Evolutionary conservation across 805 yeast genomes (phyloP).

Genomic region (Saccharomycopsis synnaedendra): DNA sequence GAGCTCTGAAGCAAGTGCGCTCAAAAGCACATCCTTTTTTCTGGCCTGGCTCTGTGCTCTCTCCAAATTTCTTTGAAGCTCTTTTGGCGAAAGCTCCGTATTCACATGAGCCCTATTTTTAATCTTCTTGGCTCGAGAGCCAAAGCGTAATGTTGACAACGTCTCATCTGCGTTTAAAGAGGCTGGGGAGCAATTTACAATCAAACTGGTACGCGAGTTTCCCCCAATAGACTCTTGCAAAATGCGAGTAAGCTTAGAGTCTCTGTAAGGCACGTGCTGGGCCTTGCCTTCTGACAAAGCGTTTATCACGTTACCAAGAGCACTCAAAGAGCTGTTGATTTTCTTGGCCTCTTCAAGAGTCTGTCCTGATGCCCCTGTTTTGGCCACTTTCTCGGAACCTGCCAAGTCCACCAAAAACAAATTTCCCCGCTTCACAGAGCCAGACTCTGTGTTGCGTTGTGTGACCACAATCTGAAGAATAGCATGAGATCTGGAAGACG

Average conservation of each 20-base stretch:
- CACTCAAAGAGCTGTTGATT: slow-evolving; percentile 66
- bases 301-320: slow-evolving; percentile 73
- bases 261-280: slow-evolving; percentile 62
- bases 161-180: slow-evolving; percentile 49
- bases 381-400: slow-evolving; percentile 62
- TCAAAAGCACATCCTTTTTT: slow-evolving; percentile 27
- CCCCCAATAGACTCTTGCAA: slow-evolving; percentile 77
- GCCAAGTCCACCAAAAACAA: slow-evolving; percentile 18
- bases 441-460: slow-evolving; percentile 47
- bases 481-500: slow-evolving; percentile 72
- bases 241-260: slow-evolving; percentile 68
- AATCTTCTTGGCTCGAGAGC: slow-evolving; percentile 58
- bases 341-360: slow-evolving; percentile 75
- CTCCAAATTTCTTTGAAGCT: slow-evolving; percentile 23
- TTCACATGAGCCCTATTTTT: slow-evolving; percentile 56
- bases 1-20: slow-evolving; percentile 16
- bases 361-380: slow-evolving; percentile 68
- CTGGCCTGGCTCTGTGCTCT: slow-evolving; percentile 23
- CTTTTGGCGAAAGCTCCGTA: slow-evolving; percentile 41
- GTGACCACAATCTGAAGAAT: slow-evolving; percentile 58
- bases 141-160: slow-evolving; percentile 62
- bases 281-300: slow-evolving; percentile 61
- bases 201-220: slow-evolving; percentile 63
- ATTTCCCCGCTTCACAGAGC: slow-evolving; percentile 48
- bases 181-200: slow-evolving; percentile 65